Evolutionary conservation across 257 asterid genomes (phyloP), one percentile per base, ranked within the genome.

Genomic region (Scutellaria barbata): DNA sequence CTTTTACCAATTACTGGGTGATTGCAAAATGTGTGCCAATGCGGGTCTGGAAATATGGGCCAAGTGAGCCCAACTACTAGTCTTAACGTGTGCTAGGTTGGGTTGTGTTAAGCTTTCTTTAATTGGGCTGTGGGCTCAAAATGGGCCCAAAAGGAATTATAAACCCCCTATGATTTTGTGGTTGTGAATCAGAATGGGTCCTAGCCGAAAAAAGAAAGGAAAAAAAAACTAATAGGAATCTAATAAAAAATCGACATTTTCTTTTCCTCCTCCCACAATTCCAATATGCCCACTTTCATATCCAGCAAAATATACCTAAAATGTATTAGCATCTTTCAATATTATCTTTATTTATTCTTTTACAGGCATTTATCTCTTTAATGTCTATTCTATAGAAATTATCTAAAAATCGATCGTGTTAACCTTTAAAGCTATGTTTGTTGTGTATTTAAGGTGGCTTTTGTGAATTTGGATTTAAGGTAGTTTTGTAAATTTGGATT

Each of bases 1-100:
- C 42, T 76, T 18, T n/a, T 20, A 18, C 46, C 62, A 47, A 76
- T 67, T 45, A 68, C 54, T 78, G 79, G 79, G 45, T 14, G n/a
- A 43, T 22, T 20, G 30, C n/a, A 42, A 57, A 14, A 12, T 33
- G 7, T 11, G 25, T 37, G 20, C 7, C 22, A 7, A n/a, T n/a
- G 20, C 11, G n/a, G 47, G 9, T n/a, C 46, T 33, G 12, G 66
- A 39, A 11, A 8, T 13, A 59, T 14, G 48, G 47, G 48, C 46
- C 66, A 42, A 14, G 35, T 30, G 35, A 30, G 35, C 35, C 35
- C 35, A 30, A 30, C 5, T 10, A 35, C 66, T 61, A 39, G 68
- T 74, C 53, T 66, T 17, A 16, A 45, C 10, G 18, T 56, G 62
- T 9, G 55, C 13, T 60, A 33, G 66, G 20, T 47, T 64, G 56